Base-by-base conservation (phyloP, 345 rosid species). In the Turritis glabra region DNA sequence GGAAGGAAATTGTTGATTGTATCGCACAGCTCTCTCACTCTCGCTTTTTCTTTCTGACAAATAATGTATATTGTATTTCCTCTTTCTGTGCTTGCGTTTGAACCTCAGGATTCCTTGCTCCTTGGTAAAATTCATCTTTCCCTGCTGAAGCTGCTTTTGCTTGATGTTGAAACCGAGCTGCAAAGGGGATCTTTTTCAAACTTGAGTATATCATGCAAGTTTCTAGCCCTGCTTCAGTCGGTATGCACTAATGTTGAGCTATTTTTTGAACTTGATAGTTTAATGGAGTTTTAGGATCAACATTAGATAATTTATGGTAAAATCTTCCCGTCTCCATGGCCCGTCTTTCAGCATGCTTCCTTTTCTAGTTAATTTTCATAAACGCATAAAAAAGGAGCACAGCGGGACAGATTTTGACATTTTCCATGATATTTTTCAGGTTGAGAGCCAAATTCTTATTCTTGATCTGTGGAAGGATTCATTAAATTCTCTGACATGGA, bases 401-500 rank as follows among this genome's bases (percentile, higher is more conserved):
- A 51, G 53, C 6, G 1, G 53, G 4, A 21, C 3, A 64, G 19
- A 12, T 48, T 22, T 67, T 67, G 26, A 47, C 44, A 25, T 64
- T 48, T 64, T 66, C 35, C 25, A 26, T 55, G 30, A 55, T 72
- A 4, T 59, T 48, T 63, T 72, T 58, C 81, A 94, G 98, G 89
- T 94, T 63, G 96, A 91, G 74, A 82, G 83, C 78, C 90, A 87
- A 71, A 82, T 81, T 77, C 78, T 65, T 75, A 26, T 90, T 78
- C 62, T 92, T 41, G 87, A 88, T 68, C 75, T 87, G 79, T 95
- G 99, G 99, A 90, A 83, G 75, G 80, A 76, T 61, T 92, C 93
- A 57, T 73, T 95, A 75, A 95, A 95, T 61, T 90, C 99, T 69
- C 87, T 95, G 58, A 95, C 99, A 50, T 95, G 99, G 99, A 67